Evolutionary conservation across 441 rosid species (phyloP), one percentile per base, ranked within the genome.

Genomic region (Adansonia madagascariensis): DNA sequence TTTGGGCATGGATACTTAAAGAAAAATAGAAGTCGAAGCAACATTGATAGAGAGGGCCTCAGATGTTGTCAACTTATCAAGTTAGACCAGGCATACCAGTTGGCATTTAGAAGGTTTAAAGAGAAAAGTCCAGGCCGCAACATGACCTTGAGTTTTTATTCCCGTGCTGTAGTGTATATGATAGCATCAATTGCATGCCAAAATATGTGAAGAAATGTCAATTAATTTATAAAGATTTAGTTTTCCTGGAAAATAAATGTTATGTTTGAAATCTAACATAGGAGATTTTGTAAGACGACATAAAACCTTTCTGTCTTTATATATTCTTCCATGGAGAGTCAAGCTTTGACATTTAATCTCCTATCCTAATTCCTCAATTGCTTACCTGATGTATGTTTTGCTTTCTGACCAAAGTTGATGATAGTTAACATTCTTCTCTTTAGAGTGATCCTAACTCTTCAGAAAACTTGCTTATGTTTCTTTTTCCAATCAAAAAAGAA

Each of bases 391-490:
- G 4, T 8, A 31, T 71, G 20, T 17, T 70, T 71, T 0, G 15
- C 74, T 71, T 71, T 20, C 74, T n/a, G 27, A 7, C 27, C 47
- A 52, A 31, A 50, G 74, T 52, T 70, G 74, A 70, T 15, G 60
- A 68, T 49, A 15, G 35, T 52, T 4, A 52, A 27, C 43, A n/a
- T 52, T 31, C 27, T 52, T 52, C 60, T 52, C 22, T 71, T 31
- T 31, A 71, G 5, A 9, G 74, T 71, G 44, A 31, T 53, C 10
- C 43, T 2, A 7, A 31, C 59, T 52, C 59, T 49, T 49, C 43
- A 9, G 35, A 24, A 24, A 68, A 71, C 18, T 31, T 31, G 35
- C 4, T 31, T 31, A 31, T 31, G 35, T 31, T 31, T 31, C 35
- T 71, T 15, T n/a, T 15, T n/a, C 62, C 31, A n/a, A n/a, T 9